Evolutionary conservation across 2,329 filamentous ascomycete genomes (phyloP), one percentile per base, ranked within the genome.

Genomic region (Diaporthe longicolla): DNA sequence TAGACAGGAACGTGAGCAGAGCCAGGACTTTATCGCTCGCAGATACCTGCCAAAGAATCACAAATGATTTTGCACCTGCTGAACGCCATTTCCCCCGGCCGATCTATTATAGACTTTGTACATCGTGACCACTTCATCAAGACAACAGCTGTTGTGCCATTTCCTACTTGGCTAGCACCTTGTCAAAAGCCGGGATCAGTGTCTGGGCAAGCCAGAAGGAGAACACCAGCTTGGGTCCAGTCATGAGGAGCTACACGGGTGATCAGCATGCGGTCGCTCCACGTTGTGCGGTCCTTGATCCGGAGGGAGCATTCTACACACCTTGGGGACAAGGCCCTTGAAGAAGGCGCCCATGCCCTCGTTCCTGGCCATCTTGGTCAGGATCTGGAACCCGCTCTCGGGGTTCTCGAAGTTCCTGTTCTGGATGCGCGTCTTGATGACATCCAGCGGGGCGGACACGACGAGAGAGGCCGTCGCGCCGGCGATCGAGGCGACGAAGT

Each of bases 121-220:
- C 74, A 71, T 52, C 32, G 13, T 70, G 35, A 43, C 57, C 48
- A 50, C 57, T 54, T 24, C 45, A 43, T 40, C 52, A 32, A 52
- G 13, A 40, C 37, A 50, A 43, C 24, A 26, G 15, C 7, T 57
- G 45, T 50, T 72, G 58, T 40, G n/a, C 13, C 24, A 40, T 32
- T 15, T 24, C 54, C 21, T 75, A 74, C 58, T 70, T 71, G 7
- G 78, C 78, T 73, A 89, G 79, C 77, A 84, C 84, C 73, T 79
- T 82, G 79, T 91, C 94, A 84, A 98, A 98, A 52, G 95, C 93
- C 69, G 97, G 97, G 82, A 99, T 99, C 80, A 99, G 88, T 40
- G 97, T 98, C 89, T 99, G 97, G 73, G 97, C 97, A 82, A 99
- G 91, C 97, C 97, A 99, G 92, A 99, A 99, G 76, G 95, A 98